Conservation (phyloP, 2,329 filamentous ascomycete species). For the Endothia cerciana region DNA sequence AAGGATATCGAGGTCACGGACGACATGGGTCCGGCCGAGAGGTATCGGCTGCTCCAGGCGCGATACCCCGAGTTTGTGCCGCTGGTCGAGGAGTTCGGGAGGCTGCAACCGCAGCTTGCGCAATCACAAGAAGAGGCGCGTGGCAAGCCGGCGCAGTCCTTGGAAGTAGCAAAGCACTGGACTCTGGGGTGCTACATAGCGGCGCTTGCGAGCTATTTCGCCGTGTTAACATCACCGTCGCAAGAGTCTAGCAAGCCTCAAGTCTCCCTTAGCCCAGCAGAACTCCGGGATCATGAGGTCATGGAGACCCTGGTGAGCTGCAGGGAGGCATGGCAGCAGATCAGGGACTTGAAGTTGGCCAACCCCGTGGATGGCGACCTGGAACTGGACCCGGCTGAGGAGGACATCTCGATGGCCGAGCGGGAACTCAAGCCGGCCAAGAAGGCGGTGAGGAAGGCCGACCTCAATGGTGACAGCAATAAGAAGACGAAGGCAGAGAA, state of each 20-base stretch:
- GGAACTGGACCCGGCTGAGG: slow-evolving; percentile 36
- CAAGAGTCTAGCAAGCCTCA: slow-evolving; percentile 57
- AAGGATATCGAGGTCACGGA: slow-evolving; percentile 81
- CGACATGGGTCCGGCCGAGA: slow-evolving; percentile 76
- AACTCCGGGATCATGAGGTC: slow-evolving; percentile 85
- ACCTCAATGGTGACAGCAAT: slow-evolving; percentile 32
- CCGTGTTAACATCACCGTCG: slow-evolving; percentile 81
- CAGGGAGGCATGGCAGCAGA: slow-evolving; percentile 77
- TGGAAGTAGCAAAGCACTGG: slow-evolving; percentile 74
- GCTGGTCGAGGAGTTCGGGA: slow-evolving; percentile 77
- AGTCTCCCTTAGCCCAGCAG: slow-evolving; percentile 71
- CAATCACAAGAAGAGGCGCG: slow-evolving; percentile 62
- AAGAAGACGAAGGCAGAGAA: slow-evolving; percentile 45
- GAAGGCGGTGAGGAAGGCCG: slow-evolving; percentile 39
- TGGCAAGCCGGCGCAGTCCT: slow-evolving; percentile 52
- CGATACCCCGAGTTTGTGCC: slow-evolving; percentile 93
- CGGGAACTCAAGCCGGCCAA: slow-evolving; percentile 36
- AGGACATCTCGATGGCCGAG: slow-evolving; percentile 37
- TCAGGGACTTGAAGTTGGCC: slow-evolving; percentile 65
- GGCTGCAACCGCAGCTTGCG: slow-evolving; percentile 69
- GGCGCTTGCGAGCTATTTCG: slow-evolving; percentile 90
- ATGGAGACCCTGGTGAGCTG: slow-evolving; percentile 85
- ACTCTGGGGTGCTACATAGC: slow-evolving; percentile 85
- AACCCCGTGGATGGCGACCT: slow-evolving; percentile 35
- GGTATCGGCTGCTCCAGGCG: slow-evolving; percentile 72